Conservation (phyloP, 352 stramenopile genomes). For the Thraustochytrium sp. region DNA sequence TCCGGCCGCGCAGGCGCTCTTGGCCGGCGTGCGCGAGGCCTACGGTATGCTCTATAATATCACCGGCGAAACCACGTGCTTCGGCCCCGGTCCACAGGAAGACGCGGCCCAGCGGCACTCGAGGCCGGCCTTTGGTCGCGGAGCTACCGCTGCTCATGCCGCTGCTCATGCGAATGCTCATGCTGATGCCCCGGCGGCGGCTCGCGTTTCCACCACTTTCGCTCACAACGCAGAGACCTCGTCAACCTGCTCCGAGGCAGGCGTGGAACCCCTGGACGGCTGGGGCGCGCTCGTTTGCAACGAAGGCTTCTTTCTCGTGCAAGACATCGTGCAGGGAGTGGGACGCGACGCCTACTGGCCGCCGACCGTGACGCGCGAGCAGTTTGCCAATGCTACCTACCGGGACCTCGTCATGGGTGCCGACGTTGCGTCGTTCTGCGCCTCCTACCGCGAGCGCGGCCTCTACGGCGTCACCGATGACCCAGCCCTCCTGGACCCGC, state of each 20-base stretch:
- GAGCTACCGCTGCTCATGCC: neutral
- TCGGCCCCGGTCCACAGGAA: neutral
- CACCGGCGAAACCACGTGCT: constrained; percentile 7
- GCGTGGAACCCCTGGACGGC: neutral
- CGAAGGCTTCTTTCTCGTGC: constrained; percentile 19
- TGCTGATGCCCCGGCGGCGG: too few relatives aligned
- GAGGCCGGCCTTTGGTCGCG: too few relatives aligned
- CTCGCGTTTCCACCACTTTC: neutral
- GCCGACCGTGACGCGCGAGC: neutral
- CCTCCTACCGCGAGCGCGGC: neutral
- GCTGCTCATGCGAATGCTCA: too few relatives aligned
- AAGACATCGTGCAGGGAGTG: neutral
- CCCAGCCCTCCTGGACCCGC: neutral
- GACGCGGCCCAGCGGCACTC: neutral
- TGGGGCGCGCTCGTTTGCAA: constrained; percentile 32
- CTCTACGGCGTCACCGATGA: neutral
- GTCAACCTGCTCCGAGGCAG: neutral
- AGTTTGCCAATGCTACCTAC: neutral
- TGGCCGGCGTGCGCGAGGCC: neutral
- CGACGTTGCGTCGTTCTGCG: neutral
- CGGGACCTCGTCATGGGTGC: neutral
- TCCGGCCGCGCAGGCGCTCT: neutral
- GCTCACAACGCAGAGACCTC: neutral
- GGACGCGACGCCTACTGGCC: constrained; percentile 26
- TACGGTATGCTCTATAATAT: constrained; percentile 39